These are phyloP conservation scores for Phytophthora idaei DNA, from an alignment of 352 stramenopile species.

Conservation along the genomic window DNA sequence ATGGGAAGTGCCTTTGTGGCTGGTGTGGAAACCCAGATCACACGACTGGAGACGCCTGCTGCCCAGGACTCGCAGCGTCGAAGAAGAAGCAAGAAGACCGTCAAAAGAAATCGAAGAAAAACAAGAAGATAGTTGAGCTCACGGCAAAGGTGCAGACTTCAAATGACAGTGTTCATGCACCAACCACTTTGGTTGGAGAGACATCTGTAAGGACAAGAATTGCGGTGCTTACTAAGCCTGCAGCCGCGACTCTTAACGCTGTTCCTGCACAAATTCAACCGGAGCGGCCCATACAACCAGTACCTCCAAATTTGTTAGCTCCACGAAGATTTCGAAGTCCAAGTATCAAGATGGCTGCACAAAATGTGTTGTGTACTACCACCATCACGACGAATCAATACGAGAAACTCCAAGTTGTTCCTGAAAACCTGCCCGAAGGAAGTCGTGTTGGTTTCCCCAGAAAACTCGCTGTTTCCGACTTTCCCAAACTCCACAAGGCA, in stretches of 20 bases:
- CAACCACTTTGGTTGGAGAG: constrained; percentile 4
- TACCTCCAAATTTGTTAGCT: constrained; percentile 9
- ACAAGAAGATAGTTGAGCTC: constrained; percentile 39
- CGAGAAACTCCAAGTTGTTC: constrained; percentile 8
- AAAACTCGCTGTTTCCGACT: constrained; percentile 46
- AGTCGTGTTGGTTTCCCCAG: constrained; percentile 12
- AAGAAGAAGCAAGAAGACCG: constrained; percentile 59
- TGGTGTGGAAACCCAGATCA: constrained; percentile 82
- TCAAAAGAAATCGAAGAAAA: constrained; percentile 56
- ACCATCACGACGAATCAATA: constrained; percentile 23
- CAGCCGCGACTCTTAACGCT: not conserved
- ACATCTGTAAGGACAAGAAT: constrained; percentile 5
- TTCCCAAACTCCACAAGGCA: constrained; percentile 37
- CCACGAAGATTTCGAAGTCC: constrained; percentile 27
- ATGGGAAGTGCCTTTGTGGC: constrained; percentile 80
- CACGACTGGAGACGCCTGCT: constrained; percentile 64
- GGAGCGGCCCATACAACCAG: constrained; percentile 9
- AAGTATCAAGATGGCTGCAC: constrained; percentile 46
- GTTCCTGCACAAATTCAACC: not conserved
- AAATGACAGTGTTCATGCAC: constrained; percentile 39
- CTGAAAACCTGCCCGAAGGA: not conserved
- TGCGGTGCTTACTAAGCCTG: not conserved
- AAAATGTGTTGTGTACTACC: constrained; percentile 37
- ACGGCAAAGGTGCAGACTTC: constrained; percentile 41
- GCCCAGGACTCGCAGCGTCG: constrained; percentile 46